Evolutionary conservation across 345 rosid species (phyloP), one percentile per base, ranked within the genome.

Genomic region (Anacardium occidentale): DNA sequence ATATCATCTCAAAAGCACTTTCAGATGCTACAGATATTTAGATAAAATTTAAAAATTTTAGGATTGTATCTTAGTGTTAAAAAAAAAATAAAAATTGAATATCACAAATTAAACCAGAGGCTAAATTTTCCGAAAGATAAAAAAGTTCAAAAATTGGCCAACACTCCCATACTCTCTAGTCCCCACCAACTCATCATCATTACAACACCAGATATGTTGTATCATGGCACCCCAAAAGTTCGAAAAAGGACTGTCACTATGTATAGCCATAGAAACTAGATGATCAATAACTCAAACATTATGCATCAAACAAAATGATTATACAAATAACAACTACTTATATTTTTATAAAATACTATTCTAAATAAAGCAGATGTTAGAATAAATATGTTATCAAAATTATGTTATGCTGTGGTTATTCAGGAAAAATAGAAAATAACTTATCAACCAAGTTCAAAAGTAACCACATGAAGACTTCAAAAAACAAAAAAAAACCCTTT

Each of bases 381-480:
- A 50, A 15, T 18, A 50, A 50, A 50, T 0, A 13, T 50, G 53
- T 15, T 50, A 37, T 37, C 0, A 37, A 37, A 37, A 37, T 5
- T 8, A 3, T 40, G 66, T 20, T n/a, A 14, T 21, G 44, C 7
- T 68, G 37, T 21, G 21, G 51, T 20, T 9, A 32, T 15, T 40
- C 10, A 54, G 32, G 62, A 54, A 68, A 68, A 68, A 25, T 15
- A 57, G 32, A 10, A 68, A 20, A 68, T n/a, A 52, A 67, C 21
- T 52, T 32, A 37, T 54, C 34, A 48, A 68, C 18, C 10, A 51
- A 48, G 14, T 20, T 6, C 5, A 26, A 15, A 51, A 18, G 3
- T 12, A 50, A 61, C 57, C 13, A 47, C 48, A 45, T 12, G 14
- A n/a, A 60, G 7, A 60, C 18, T 48, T 34, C n/a, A n/a, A n/a